Conservation (phyloP, 2,329 filamentous ascomycete species). For the Alternaria sp. region DNA sequence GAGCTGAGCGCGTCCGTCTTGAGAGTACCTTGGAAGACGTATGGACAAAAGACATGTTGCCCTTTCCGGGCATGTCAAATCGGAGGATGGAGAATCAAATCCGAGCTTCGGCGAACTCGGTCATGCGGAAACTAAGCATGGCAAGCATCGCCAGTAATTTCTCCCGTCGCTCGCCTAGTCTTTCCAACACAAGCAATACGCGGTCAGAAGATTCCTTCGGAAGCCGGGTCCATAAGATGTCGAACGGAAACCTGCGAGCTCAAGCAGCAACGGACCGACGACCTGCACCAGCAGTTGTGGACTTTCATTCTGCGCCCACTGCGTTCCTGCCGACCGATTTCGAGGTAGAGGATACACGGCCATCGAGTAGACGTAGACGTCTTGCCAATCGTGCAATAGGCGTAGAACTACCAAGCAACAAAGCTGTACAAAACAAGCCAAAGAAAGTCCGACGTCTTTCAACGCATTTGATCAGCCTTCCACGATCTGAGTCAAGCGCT, state of each 20-base stretch:
- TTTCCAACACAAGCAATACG: conserved; percentile 54
- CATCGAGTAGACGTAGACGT: conserved; percentile 39
- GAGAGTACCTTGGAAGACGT: conserved; percentile 78
- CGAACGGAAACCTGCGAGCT: conserved; percentile 38
- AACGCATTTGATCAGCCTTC: conserved; percentile 42
- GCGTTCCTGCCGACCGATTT: conserved; percentile 61
- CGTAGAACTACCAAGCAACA: conserved; percentile 36
- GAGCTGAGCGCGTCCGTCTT: conserved; percentile 78
- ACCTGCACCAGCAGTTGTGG: conserved; percentile 48
- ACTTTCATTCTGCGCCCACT: conserved; percentile 59
- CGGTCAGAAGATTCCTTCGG: conserved; percentile 49
- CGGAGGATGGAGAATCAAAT: conserved; percentile 75
- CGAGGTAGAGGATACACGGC: conserved; percentile 48
- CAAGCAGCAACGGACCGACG: conserved; percentile 39
- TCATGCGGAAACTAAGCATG: conserved; percentile 88
- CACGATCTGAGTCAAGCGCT: conserved; percentile 37
- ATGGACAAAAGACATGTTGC: conserved; percentile 82
- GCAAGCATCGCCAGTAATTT: conserved; percentile 81
- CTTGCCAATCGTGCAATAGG: conserved; percentile 39
- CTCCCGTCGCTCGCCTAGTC: conserved; percentile 72
- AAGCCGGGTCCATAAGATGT: conserved; percentile 38
- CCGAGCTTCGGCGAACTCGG: conserved; percentile 78
- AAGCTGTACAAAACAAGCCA: conserved; percentile 29
- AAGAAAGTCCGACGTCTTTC: conserved; percentile 46
- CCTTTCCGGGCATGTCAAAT: conserved; percentile 81